phyloP scores from a whole-genome alignment of 805 yeast genomes.

The Pichia occidentalis region DNA sequence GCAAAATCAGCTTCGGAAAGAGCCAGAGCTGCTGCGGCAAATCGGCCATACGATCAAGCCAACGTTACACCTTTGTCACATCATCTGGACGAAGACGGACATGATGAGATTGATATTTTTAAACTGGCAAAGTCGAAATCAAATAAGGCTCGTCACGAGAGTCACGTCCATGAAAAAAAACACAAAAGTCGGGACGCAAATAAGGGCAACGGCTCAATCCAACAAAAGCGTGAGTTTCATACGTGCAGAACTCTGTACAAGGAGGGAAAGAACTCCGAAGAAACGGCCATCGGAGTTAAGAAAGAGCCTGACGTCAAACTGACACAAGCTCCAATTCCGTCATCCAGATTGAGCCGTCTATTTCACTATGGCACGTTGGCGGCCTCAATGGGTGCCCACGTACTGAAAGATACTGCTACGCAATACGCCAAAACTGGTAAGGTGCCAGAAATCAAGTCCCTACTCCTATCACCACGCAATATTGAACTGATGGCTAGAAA shows the following conservation, averaged over 20 bases:
- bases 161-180: conserved; percentile 5
- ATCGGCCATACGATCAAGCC: conserved; percentile 14
- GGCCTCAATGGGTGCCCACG: conserved; percentile 83
- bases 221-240: conserved; percentile 14
- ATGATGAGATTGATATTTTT: conserved; percentile 26
- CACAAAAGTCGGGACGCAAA: not conserved
- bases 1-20: conserved; percentile 22
- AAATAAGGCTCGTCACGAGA: conserved; percentile 10
- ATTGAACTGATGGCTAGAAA: conserved; percentile 84
- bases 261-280: conserved; percentile 5
- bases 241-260: conserved; percentile 5
- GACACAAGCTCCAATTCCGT: conserved; percentile 71
- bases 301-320: conserved; percentile 38
- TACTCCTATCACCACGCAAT: conserved; percentile 73
- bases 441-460: conserved; percentile 43
- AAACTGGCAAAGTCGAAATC: conserved; percentile 30
- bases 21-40: conserved; percentile 17
- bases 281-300: conserved; percentile 26
- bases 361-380: conserved; percentile 92
- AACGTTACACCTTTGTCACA: conserved; percentile 10
- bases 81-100: conserved; percentile 3
- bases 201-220: too few relatives aligned
- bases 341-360: conserved; percentile 78
- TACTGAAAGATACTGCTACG: conserved; percentile 68
- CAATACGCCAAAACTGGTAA: conserved; percentile 48